Base-by-base conservation (phyloP, 192 early-diverging fungal genomes). In the Backusella circina region DNA sequence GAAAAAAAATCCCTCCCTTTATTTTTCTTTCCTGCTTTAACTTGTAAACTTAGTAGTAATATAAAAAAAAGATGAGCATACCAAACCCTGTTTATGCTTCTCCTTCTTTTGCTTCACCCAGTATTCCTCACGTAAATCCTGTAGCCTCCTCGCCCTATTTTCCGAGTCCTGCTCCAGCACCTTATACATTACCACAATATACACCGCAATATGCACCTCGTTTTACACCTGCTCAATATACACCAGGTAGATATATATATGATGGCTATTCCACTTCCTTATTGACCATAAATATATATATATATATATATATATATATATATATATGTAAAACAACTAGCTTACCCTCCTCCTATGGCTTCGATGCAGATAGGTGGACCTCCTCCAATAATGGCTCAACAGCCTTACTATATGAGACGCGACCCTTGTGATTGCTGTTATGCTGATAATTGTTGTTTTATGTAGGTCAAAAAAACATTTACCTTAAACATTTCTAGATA, bases 41-140 rank as follows among this genome's bases (percentile, higher is more conserved):
- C 54, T 61, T 61, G 54, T 61, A 47, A 47, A n/a, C 4, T n/a
- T n/a, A 47, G n/a, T 47, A 47, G 18, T 47, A 47, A 41, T n/a
- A 51, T 26, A 28, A 28, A 28, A 10, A 61, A 61, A 61, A 61
- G 26, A 61, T 61, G 54, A 28, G 23, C 23, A 61, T 26, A 28
- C 54, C 54, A 28, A 61, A 61, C 26, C 54, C 54, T 61, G 54
- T 61, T 61, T 61, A 61, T 61, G 54, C 54, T 61, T 61, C 54
- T 28, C 54, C 54, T 61, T 61, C 54, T 28, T 61, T 61, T 61
- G 54, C 54, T 61, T 61, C 54, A 61, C 54, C 54, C 0, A 61
- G 12, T 61, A 26, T 61, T 61, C 54, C 54, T 28, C 54, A 61
- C 23, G 13, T 61, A 23, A 61, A 61, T 61, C 54, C 54, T 61